These are phyloP conservation scores for Xylaria intraflava DNA, from an alignment of 495 filamentous ascomycete genomes.

Conservation along the genomic window DNA sequence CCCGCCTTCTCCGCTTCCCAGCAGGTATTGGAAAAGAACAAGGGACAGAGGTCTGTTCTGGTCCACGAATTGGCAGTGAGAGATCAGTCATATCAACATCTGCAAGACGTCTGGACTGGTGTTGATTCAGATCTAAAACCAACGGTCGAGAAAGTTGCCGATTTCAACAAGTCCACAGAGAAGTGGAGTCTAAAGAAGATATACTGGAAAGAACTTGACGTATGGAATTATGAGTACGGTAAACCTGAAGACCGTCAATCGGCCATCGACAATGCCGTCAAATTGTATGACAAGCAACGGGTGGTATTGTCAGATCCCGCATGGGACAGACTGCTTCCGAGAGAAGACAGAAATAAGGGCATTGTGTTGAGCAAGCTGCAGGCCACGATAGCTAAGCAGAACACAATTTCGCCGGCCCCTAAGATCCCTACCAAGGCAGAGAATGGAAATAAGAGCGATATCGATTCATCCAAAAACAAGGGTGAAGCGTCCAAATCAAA, in stretches of 20 bases:
- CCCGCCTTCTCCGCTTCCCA: slow-evolving; percentile 47
- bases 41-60: slow-evolving; percentile 53
- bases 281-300: slow-evolving; percentile 70
- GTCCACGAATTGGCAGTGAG: slow-evolving; percentile 66
- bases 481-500: slow-evolving; percentile 48
- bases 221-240: slow-evolving; percentile 69
- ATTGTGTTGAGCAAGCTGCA: slow-evolving; percentile 70
- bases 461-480: slow-evolving; percentile 46
- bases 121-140: slow-evolving; percentile 51
- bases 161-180: slow-evolving; percentile 45
- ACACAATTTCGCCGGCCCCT: slow-evolving; percentile 46
- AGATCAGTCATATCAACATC: slow-evolving; percentile 50
- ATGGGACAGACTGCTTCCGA: slow-evolving; percentile 74
- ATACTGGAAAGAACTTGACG: slow-evolving; percentile 74
- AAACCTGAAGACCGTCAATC: slow-evolving; percentile 60
- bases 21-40: slow-evolving; percentile 44
- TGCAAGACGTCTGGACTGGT: slow-evolving; percentile 50
- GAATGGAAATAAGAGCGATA: slow-evolving; percentile 49
- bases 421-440: slow-evolving; percentile 55
- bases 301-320: slow-evolving; percentile 63
- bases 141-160: slow-evolving; percentile 53
- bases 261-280: slow-evolving; percentile 81
- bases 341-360: slow-evolving; percentile 70
- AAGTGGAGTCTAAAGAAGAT: slow-evolving; percentile 65
- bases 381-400: slow-evolving; percentile 52